Conservation (phyloP, 768 basidiomycete genomes). For the Basidioascus undulatus region DNA sequence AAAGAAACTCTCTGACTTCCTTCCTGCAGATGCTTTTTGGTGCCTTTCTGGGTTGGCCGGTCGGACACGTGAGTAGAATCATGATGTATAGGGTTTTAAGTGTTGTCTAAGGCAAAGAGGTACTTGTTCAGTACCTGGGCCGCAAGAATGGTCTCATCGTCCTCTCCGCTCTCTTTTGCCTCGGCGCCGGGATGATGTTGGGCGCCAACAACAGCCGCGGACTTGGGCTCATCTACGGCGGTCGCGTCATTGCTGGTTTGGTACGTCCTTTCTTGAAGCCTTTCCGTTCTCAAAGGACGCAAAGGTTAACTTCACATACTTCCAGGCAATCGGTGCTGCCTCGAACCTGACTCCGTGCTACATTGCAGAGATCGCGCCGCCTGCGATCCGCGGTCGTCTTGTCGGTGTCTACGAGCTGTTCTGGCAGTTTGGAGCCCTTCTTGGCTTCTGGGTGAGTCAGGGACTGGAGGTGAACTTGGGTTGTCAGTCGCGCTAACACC, state of each 20-base stretch:
- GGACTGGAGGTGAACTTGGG: too few species aligned
- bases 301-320: too few species aligned
- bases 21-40: too few species aligned
- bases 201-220: slow-evolving; percentile 7
- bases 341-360: slow-evolving; percentile 18
- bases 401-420: slow-evolving; percentile 26
- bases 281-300: too few species aligned
- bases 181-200: slow-evolving; percentile 21
- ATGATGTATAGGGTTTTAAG: too few species aligned
- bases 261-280: too few species aligned
- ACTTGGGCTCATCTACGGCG: slow-evolving; percentile 21
- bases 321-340: slow-evolving; percentile 19
- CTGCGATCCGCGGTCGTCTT: slow-evolving; percentile 25
- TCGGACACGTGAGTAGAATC: too few species aligned
- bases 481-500: neutral
- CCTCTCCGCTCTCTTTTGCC: slow-evolving; percentile 20
- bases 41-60: slow-evolving; percentile 20
- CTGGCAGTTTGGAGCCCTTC: slow-evolving; percentile 25
- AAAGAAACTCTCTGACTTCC: too few species aligned
- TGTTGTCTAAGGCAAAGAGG: too few species aligned
- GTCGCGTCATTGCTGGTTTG: slow-evolving; percentile 24
- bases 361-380: slow-evolving; percentile 24
- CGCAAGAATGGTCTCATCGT: slow-evolving; percentile 20
- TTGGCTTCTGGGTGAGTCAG: slow-evolving; percentile 17
- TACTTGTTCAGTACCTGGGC: too few species aligned